Evolutionary conservation across 495 filamentous ascomycete species (phyloP).

Genomic region (Cercophora samala): DNA sequence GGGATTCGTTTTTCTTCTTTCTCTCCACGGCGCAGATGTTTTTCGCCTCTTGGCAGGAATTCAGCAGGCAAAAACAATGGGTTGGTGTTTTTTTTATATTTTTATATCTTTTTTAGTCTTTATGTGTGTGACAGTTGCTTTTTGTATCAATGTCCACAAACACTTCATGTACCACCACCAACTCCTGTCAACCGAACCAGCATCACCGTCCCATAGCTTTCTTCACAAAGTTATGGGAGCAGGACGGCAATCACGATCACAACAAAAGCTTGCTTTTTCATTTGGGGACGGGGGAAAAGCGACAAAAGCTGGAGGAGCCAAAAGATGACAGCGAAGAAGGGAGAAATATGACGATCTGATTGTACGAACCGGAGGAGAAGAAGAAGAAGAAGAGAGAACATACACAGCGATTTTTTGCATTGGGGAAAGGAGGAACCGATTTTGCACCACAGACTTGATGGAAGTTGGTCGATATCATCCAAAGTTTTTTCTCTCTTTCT

Average conservation of each 20-base stretch:
- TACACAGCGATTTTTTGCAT: background rate
- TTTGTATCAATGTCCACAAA: background rate
- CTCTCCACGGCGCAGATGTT: background rate
- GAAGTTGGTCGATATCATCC: background rate
- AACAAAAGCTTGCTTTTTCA: background rate
- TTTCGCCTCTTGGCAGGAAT: background rate
- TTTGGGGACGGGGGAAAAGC: background rate
- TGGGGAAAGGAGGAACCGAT: background rate
- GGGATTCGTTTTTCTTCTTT: conserved; percentile 4
- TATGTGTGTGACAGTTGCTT: background rate
- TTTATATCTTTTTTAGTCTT: background rate
- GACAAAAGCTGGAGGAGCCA: background rate
- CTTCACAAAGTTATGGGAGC: background rate
- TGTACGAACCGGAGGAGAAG: background rate
- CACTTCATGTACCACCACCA: background rate
- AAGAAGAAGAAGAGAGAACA: background rate
- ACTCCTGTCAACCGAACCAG: background rate
- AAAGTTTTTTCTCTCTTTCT: background rate
- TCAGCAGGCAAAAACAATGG: conserved; percentile 3
- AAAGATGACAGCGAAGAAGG: background rate
- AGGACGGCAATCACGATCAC: background rate
- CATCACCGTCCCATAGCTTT: background rate
- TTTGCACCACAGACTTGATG: background rate
- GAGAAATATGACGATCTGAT: background rate
- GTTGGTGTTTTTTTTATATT: background rate